Conservation (phyloP, 2,329 filamentous ascomycete species). For the Diaporthe sp. region DNA sequence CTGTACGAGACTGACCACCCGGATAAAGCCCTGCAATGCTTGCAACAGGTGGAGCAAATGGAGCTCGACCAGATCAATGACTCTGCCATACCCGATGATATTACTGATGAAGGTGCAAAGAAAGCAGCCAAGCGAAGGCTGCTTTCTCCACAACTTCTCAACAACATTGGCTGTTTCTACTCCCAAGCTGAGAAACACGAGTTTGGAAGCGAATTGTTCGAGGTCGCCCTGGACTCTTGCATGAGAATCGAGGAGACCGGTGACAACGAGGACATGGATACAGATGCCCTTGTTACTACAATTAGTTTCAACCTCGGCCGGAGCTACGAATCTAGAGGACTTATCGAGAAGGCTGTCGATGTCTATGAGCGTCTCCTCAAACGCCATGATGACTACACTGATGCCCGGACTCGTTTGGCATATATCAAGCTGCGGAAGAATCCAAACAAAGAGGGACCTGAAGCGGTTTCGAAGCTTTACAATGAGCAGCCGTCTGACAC, state of each 20-base stretch:
- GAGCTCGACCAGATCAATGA: slow-evolving; percentile 84
- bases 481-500: slow-evolving; percentile 87
- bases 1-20: slow-evolving; percentile 89
- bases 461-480: slow-evolving; percentile 87
- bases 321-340: slow-evolving; percentile 88
- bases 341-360: slow-evolving; percentile 85
- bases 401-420: slow-evolving; percentile 88
- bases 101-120: slow-evolving; percentile 72
- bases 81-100: slow-evolving; percentile 74
- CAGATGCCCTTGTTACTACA: slow-evolving; percentile 91
- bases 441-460: slow-evolving; percentile 87
- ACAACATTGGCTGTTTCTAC: slow-evolving; percentile 97
- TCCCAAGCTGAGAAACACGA: slow-evolving; percentile 89
- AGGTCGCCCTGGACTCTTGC: slow-evolving; percentile 90
- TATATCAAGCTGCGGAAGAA: slow-evolving; percentile 89
- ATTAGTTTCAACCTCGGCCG: slow-evolving; percentile 97
- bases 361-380: slow-evolving; percentile 89
- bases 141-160: slow-evolving; percentile 90
- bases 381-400: slow-evolving; percentile 91
- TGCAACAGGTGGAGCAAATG: slow-evolving; percentile 92
- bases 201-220: slow-evolving; percentile 87
- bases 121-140: slow-evolving; percentile 78
- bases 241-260: slow-evolving; percentile 84
- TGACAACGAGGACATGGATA: slow-evolving; percentile 80
- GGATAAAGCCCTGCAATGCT: slow-evolving; percentile 91